Evolutionary conservation across 257 asterid species (phyloP).

Genomic region (Handroanthus guayacan): DNA sequence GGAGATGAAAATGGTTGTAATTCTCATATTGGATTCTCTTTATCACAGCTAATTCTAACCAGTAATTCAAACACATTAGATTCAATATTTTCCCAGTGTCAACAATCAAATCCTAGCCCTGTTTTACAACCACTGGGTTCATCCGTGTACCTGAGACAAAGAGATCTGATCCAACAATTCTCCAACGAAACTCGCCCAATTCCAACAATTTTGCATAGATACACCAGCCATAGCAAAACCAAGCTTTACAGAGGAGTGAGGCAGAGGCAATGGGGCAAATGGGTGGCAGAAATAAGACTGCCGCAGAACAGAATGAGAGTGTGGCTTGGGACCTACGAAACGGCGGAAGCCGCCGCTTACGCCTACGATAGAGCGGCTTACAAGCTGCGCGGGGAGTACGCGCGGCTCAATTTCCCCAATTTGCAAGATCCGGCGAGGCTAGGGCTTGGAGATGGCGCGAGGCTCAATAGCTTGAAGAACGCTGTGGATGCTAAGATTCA

Average conservation of each 20-base stretch:
- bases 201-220: conserved; percentile 16
- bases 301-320: conserved; percentile 55
- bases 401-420: conserved; percentile 57
- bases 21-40: conserved; percentile 42
- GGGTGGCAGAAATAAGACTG: conserved; percentile 59
- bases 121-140: conserved; percentile 61
- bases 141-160: conserved; percentile 64
- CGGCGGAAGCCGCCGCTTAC: conserved; percentile 83
- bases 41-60: conserved; percentile 61
- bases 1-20: conserved; percentile 37
- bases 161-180: conserved; percentile 56
- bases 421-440: conserved; percentile 53
- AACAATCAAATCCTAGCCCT: conserved; percentile 32
- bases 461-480: conserved; percentile 49
- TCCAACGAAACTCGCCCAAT: conserved; percentile 29
- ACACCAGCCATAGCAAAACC: conserved; percentile 44
- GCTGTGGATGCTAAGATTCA: conserved; percentile 80
- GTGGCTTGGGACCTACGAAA: conserved; percentile 75
- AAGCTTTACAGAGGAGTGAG: conserved; percentile 61
- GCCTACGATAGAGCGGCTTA: conserved; percentile 64
- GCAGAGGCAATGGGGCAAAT: conserved; percentile 67
- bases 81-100: conserved; percentile 61
- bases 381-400: conserved; percentile 60
- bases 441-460: conserved; percentile 56
- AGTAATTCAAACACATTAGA: conserved; percentile 65